Conservation (phyloP, 768 basidiomycete genomes). For the Trametes meyenii region DNA sequence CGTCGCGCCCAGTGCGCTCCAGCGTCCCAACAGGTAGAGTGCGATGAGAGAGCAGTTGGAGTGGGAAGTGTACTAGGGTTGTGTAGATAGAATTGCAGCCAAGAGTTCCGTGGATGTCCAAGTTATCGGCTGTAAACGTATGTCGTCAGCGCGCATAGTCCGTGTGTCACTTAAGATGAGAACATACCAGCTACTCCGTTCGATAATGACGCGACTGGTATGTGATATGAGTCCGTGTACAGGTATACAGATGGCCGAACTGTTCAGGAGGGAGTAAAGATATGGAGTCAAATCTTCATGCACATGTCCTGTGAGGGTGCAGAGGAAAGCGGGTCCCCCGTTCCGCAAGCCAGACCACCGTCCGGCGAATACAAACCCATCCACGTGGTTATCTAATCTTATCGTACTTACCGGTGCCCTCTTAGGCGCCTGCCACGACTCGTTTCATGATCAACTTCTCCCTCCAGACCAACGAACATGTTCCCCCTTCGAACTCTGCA, state of each 20-base stretch:
- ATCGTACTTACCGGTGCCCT: not conserved
- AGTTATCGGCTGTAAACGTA: not conserved
- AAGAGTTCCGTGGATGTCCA: not conserved
- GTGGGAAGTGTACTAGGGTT: not conserved
- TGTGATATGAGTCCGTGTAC: not conserved
- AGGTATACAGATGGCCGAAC: not conserved
- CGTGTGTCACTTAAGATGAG: not conserved
- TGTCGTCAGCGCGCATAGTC: not conserved
- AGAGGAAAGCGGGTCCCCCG: conserved; percentile 13
- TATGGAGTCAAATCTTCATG: too few relatives aligned
- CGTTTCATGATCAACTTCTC: not conserved
- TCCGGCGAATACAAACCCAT: conserved; percentile 9
- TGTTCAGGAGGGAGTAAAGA: too few relatives aligned
- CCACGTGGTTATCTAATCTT: conserved; percentile 27
- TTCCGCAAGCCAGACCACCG: not conserved
- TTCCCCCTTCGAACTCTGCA: not conserved
- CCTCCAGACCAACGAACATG: not conserved
- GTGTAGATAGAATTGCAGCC: too few relatives aligned
- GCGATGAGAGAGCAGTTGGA: not conserved
- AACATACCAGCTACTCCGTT: not conserved
- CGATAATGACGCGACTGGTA: too few relatives aligned
- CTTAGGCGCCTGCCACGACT: not conserved
- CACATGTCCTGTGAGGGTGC: conserved; percentile 1
- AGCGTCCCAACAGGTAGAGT: too few relatives aligned
- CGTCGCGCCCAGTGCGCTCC: not conserved